These are phyloP conservation scores for Amaranthus palmeri DNA, from an alignment of 148 eudicot species.

Conservation along the genomic window DNA sequence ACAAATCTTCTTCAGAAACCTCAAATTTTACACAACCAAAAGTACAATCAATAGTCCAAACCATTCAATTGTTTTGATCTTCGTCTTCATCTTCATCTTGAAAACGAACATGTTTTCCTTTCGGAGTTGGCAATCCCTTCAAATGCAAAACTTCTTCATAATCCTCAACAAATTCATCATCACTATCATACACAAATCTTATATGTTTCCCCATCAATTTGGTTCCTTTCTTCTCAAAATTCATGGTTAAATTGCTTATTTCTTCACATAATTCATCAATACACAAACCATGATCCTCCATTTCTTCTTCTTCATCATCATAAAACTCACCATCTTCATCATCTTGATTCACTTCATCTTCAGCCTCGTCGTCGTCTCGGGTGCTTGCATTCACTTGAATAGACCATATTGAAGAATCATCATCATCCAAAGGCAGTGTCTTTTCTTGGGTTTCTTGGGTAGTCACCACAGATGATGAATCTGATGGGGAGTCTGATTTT, in stretches of 20 bases:
- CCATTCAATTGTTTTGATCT: neutral
- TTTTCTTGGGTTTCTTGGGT: slow-evolving; percentile 22
- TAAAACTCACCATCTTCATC: slow-evolving; percentile 12
- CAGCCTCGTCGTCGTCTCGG: slow-evolving; percentile 42
- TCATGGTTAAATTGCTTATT: slow-evolving; percentile 43
- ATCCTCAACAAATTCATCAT: slow-evolving; percentile 49
- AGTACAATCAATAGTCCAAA: too few relatives aligned
- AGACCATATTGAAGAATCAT: slow-evolving; percentile 72
- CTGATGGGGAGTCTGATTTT: slow-evolving; percentile 50
- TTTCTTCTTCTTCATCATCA: slow-evolving; percentile 19
- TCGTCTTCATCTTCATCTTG: slow-evolving; percentile 28
- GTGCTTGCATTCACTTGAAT: slow-evolving; percentile 72
- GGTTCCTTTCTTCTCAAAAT: slow-evolving; percentile 16
- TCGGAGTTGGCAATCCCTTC: slow-evolving; percentile 60
- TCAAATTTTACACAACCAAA: too few relatives aligned
- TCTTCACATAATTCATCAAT: slow-evolving; percentile 70
- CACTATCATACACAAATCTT: slow-evolving; percentile 68
- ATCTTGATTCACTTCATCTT: slow-evolving; percentile 30
- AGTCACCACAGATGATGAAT: slow-evolving; percentile 46
- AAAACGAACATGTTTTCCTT: slow-evolving; percentile 67
- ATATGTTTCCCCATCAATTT: slow-evolving; percentile 49
- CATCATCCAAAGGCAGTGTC: slow-evolving; percentile 31
- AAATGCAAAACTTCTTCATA: slow-evolving; percentile 26
- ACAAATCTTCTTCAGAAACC: too few relatives aligned
- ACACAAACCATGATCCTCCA: slow-evolving; percentile 17